Base-by-base conservation (phyloP, 2,329 filamentous ascomycete genomes). In the Phaeosphaeria sp. region DNA sequence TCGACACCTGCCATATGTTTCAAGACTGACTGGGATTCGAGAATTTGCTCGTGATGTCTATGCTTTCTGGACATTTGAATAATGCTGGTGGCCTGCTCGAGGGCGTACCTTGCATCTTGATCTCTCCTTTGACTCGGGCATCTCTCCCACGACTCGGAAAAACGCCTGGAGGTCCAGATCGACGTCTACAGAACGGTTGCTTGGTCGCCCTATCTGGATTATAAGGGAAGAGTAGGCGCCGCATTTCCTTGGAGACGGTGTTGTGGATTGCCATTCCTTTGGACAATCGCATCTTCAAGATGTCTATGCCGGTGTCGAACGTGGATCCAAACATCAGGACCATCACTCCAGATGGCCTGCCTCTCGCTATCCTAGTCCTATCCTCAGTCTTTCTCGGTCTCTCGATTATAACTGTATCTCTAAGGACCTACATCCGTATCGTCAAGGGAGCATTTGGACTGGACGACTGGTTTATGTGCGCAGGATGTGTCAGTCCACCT, bases 381-480 rank as follows among this genome's bases (percentile, higher is more conserved):
- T 64, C 64, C 1, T 58, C 50, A 23, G 27, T 64, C 18, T 65
- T 68, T 46, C 57, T 65, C 17, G 53, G 48, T 5, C 56, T 68
- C 10, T 65, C 66, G 1, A 39, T 63, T 3, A 33, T 64, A 9
- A 50, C 64, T 2, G 64, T 68, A 17, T 58, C 62, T 17, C 30
- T 68, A 22, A 57, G 66, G 21, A 59, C 63, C 11, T 67, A 62
- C 23, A 60, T 61, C 33, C 64, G 66, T 17, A 52, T 62, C 3
- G 36, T 27, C 3, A 68, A 66, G 44, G 58, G 58, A 15, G 64
- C 57, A 0, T 65, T 67, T 44, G 63, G 66, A 3, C 25, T 58
- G 1, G 66, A 68, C 21, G 64, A 68, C 59, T 54, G 46, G 3
- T 65, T 68, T 50, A 61, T 68, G 21, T 56, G 58, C 7, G 47